Evolutionary conservation across 148 eudicot species (phyloP).

Genomic region (Arbutus unedo): DNA sequence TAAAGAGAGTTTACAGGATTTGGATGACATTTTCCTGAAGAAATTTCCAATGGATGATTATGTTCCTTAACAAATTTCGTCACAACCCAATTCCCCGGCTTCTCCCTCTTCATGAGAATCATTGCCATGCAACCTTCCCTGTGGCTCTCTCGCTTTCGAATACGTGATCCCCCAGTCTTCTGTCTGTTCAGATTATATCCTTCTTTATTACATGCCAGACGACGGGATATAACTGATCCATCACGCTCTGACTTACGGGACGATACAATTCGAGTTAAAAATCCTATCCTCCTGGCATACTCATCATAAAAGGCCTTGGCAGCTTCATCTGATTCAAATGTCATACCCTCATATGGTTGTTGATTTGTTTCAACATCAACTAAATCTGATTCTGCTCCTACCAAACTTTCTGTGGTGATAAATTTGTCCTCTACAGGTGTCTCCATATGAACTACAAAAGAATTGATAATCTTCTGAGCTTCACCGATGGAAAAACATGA

Average conservation of each 20-base stretch:
- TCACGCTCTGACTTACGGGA: constrained; percentile 17
- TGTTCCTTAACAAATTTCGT: constrained; percentile 17
- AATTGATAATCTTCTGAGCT: background rate
- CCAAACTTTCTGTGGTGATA: constrained; percentile 3
- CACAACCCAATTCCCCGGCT: constrained; percentile 11
- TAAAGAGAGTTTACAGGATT: background rate
- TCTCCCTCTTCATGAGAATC: constrained; percentile 13
- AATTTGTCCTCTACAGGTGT: constrained; percentile 14
- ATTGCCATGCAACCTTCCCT: constrained; percentile 19
- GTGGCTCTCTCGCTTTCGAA: constrained; percentile 19
- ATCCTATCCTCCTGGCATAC: constrained; percentile 12
- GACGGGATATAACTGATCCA: constrained; percentile 18
- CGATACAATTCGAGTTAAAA: constrained; percentile 17
- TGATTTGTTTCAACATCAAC: background rate
- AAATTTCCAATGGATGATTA: background rate
- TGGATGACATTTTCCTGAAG: background rate
- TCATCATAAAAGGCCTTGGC: constrained; percentile 17
- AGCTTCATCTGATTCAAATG: constrained; percentile 17
- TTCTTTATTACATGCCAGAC: constrained; percentile 16
- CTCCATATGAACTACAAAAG: constrained; percentile 16
- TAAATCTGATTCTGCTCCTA: constrained; percentile 9
- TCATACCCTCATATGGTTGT: constrained; percentile 13
- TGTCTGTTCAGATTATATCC: constrained; percentile 3
- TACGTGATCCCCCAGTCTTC: too few species aligned
- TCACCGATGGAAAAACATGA: background rate